Evolutionary conservation across 805 yeast species (phyloP).

Genomic region (Maudiozyma saulgeensis): DNA sequence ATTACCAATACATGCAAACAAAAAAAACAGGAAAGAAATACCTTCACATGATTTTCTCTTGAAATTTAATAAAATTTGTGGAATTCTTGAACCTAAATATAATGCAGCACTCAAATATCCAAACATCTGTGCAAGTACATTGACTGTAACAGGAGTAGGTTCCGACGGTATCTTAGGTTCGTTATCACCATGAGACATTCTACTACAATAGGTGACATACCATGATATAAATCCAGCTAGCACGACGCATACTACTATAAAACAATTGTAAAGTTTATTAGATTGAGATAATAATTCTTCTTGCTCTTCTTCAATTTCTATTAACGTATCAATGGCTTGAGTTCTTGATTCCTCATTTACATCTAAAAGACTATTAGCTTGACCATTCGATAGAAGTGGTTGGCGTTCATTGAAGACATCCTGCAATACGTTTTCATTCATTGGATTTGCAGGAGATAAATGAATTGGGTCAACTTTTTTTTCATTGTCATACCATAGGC

Average conservation of each 20-base stretch:
- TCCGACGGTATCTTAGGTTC: neutral
- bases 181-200: slow-evolving; percentile 13
- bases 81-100: slow-evolving; percentile 81
- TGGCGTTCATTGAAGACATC: slow-evolving; percentile 32
- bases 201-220: slow-evolving; percentile 53
- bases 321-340: slow-evolving; percentile 5
- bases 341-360: slow-evolving; percentile 4
- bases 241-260: slow-evolving; percentile 60
- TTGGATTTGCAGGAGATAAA: slow-evolving; percentile 81
- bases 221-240: slow-evolving; percentile 82
- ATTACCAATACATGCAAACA: slow-evolving; percentile 93
- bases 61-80: slow-evolving; percentile 80
- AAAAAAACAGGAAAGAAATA: slow-evolving; percentile 81
- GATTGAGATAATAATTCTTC: slow-evolving; percentile 13
- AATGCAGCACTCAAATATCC: slow-evolving; percentile 71
- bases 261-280: slow-evolving; percentile 24
- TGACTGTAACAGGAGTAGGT: slow-evolving; percentile 30
- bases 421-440: slow-evolving; percentile 57
- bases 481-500: slow-evolving; percentile 62
- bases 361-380: slow-evolving; percentile 3
- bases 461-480: slow-evolving; percentile 60
- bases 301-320: slow-evolving; percentile 9
- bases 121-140: slow-evolving; percentile 73
- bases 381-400: slow-evolving; percentile 14
- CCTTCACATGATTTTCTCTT: slow-evolving; percentile 91